Conservation (phyloP, 2,329 filamentous ascomycete species). For the Meredithiella fracta region DNA sequence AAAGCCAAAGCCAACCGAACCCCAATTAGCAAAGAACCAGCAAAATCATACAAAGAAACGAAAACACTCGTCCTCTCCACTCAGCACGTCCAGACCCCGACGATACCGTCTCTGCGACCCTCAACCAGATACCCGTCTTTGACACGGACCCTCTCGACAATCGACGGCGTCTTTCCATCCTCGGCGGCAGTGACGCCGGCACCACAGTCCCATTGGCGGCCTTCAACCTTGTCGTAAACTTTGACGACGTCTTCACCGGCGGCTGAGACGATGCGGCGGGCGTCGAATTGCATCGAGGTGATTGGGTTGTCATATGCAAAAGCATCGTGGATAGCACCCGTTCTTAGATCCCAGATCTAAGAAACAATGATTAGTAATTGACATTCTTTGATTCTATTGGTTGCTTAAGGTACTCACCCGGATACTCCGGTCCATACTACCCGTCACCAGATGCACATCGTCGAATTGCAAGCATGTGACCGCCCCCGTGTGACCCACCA, state of each 20-base stretch:
- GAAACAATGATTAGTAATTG: constrained; percentile 4
- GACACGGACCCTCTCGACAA: constrained; percentile 74
- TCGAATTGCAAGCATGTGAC: constrained; percentile 94
- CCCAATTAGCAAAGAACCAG: neutral
- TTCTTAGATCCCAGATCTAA: constrained; percentile 96
- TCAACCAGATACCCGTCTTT: constrained; percentile 91
- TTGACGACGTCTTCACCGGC: constrained; percentile 90
- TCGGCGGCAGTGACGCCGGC: constrained; percentile 58
- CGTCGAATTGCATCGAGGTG: constrained; percentile 95
- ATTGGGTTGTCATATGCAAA: constrained; percentile 88
- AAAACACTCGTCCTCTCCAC: neutral
- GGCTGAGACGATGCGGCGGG: constrained; percentile 72
- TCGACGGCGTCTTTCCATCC: constrained; percentile 40
- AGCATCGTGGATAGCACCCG: constrained; percentile 85
- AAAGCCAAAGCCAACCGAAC: neutral
- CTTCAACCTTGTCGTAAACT: constrained; percentile 95
- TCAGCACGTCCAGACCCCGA: constrained; percentile 76
- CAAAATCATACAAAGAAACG: neutral
- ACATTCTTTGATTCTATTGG: neutral
- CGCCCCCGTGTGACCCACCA: constrained; percentile 88
- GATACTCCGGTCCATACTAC: constrained; percentile 81
- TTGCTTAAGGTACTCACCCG: constrained; percentile 45
- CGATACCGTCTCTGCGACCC: constrained; percentile 69
- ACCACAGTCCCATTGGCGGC: constrained; percentile 90
- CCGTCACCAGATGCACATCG: constrained; percentile 85